phyloP scores from a whole-genome alignment of 2,329 filamentous ascomycete genomes.

The Bimuria novae-zelandiae region DNA sequence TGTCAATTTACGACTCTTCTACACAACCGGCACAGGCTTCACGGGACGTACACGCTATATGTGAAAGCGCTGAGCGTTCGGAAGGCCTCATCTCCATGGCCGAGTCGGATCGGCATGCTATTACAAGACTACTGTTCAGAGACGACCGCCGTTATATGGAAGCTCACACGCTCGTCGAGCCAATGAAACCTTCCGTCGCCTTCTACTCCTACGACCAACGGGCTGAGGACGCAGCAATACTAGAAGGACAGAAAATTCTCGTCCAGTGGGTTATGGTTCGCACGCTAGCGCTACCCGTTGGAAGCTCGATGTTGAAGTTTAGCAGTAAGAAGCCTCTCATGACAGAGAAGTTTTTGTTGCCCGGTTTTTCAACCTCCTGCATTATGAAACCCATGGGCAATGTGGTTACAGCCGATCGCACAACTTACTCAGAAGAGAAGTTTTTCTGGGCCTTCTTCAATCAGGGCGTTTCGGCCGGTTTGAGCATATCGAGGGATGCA shows the following conservation, averaged over 20 bases:
- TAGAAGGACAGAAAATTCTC: slow-evolving; percentile 90
- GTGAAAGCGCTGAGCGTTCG: slow-evolving; percentile 66
- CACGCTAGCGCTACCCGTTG: slow-evolving; percentile 85
- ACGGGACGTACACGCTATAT: slow-evolving; percentile 78
- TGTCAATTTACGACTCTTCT: slow-evolving; percentile 18
- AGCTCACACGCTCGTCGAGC: slow-evolving; percentile 82
- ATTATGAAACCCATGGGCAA: slow-evolving; percentile 90
- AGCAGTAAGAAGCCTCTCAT: slow-evolving; percentile 84
- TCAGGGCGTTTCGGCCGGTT: slow-evolving; percentile 87
- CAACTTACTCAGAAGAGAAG: slow-evolving; percentile 89
- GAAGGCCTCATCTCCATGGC: slow-evolving; percentile 76
- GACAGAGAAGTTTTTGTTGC: slow-evolving; percentile 88
- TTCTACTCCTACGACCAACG: slow-evolving; percentile 74
- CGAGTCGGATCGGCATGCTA: slow-evolving; percentile 77
- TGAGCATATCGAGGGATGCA: slow-evolving; percentile 86
- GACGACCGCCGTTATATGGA: slow-evolving; percentile 90
- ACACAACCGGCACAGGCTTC: slow-evolving; percentile 18
- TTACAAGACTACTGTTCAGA: slow-evolving; percentile 85
- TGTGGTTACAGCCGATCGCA: slow-evolving; percentile 89
- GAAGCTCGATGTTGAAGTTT: slow-evolving; percentile 85
- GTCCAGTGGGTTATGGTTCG: slow-evolving; percentile 84
- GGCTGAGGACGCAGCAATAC: slow-evolving; percentile 82
- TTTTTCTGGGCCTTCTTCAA: slow-evolving; percentile 99
- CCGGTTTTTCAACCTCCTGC: slow-evolving; percentile 90
- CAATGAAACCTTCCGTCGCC: slow-evolving; percentile 77